A percentile compares a stretch with the other conserved stretches of the same genome.
Conservation (phyloP, 2,329 filamentous ascomycete species). For the Apiospora arundinis region DNA sequence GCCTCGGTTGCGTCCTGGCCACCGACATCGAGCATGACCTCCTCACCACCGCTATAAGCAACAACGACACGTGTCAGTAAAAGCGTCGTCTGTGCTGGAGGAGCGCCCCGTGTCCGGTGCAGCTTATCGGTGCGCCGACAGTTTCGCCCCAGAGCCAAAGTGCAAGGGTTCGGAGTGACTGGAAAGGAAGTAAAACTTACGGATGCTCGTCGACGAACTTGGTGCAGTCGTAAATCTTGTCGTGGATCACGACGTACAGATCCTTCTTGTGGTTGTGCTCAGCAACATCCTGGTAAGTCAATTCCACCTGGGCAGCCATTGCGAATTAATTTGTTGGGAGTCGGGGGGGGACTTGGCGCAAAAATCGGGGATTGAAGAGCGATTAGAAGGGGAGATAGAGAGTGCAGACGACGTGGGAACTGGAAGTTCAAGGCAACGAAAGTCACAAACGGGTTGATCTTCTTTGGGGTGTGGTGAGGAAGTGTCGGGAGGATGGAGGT, state of each 20-base stretch:
- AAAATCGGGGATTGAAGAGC: background rate
- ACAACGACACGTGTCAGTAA: slow-evolving; percentile 17
- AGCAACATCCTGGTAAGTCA: slow-evolving; percentile 82
- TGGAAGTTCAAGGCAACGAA: slow-evolving; percentile 11
- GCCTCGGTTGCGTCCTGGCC: slow-evolving; percentile 97
- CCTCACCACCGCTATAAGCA: slow-evolving; percentile 84
- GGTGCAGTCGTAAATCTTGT: slow-evolving; percentile 91
- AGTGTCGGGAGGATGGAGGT: slow-evolving; percentile 11
- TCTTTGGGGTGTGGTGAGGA: slow-evolving; percentile 8
- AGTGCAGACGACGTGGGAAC: background rate
- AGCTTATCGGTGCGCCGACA: background rate
- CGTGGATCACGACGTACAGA: slow-evolving; percentile 88
- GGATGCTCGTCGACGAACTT: slow-evolving; percentile 98
- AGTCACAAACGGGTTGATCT: background rate
- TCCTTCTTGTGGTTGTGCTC: slow-evolving; percentile 95
- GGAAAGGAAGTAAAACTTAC: slow-evolving; percentile 54
- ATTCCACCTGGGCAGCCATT: slow-evolving; percentile 54
- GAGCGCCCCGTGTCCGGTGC: background rate
- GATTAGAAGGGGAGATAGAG: background rate
- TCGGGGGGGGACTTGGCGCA: background rate
- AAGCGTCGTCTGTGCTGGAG: background rate
- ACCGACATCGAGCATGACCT: slow-evolving; percentile 94
- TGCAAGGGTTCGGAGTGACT: background rate
- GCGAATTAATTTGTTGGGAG: slow-evolving; percentile 32
- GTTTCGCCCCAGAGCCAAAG: background rate